Base-by-base conservation (phyloP, 2,329 filamentous ascomycete species). In the Metarhizium robertsii region DNA sequence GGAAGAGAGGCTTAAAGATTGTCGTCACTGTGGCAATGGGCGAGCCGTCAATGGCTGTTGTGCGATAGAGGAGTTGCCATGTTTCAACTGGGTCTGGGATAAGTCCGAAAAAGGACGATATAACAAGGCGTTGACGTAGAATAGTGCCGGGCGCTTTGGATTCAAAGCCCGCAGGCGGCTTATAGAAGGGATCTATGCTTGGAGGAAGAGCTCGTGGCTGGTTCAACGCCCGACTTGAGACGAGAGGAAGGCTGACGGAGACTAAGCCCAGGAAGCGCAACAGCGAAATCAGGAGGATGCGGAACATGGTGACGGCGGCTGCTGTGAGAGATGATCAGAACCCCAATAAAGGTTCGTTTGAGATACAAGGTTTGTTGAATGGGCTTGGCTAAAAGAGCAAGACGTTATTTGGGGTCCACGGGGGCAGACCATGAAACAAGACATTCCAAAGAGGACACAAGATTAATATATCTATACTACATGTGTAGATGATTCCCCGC, bases 61-160 rank as follows among this genome's bases (percentile, higher is more conserved):
- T 71, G 6, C 70, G 65, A 55, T 73, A 75, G 2, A 74, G 65
- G 46, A 76, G 62, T 54, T 75, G 69, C 38, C 38, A 40, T 16
- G 38, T 40, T 16, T 40, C 38, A 13, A 40, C 38, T 16, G 38
- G 38, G 14, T 40, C 38, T 16, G 38, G 38, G 13, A 40, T 40
- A 2, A 40, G 38, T 5, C 38, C 38, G 53, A 62, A 49, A 34
- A 52, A 58, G 3, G 52, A 52, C 7, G 60, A 25, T 16, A 67
- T 56, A 20, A 63, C 58, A 18, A 30, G 32, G 2, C 64, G 58
- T 16, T 61, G 55, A 6, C 54, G 52, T 36, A 66, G 40, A 43
- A 67, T 64, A 10, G 57, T 57, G 14, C 64, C 64, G 2, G 61
- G 59, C 8, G 51, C 36, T 20, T 58, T 50, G 10, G 29, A 29